Evolutionary conservation across 2,329 filamentous ascomycete species (phyloP).

Genomic region (Fusarium sp.): DNA sequence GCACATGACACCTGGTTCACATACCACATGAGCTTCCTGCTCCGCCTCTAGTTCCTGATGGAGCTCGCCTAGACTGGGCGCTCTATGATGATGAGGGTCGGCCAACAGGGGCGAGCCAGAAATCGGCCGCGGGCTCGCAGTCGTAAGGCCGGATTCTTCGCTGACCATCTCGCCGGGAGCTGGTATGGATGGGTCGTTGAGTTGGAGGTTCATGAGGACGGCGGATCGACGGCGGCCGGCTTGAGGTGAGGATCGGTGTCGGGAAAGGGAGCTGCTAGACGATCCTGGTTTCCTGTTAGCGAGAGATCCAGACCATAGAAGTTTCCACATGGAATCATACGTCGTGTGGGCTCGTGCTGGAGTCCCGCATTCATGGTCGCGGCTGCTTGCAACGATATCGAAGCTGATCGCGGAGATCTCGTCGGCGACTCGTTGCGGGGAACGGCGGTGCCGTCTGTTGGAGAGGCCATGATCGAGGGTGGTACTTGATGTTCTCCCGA

Average conservation of each 20-base stretch:
- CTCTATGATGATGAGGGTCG: constrained; percentile 69
- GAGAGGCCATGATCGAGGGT: constrained; percentile 43
- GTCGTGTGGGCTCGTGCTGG: constrained; percentile 67
- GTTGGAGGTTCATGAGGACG: constrained; percentile 74
- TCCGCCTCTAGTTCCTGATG: constrained; percentile 82
- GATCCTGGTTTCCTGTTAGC: constrained; percentile 50
- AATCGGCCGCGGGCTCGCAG: constrained; percentile 56
- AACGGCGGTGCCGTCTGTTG: constrained; percentile 38
- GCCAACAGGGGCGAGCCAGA: constrained; percentile 57
- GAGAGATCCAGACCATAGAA: neutral
- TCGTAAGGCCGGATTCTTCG: constrained; percentile 46
- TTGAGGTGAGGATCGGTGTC: constrained; percentile 55
- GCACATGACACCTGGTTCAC: constrained; percentile 41
- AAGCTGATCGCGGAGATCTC: constrained; percentile 69
- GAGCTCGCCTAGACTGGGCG: constrained; percentile 76
- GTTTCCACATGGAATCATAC: constrained; percentile 51
- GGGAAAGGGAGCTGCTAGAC: constrained; percentile 60
- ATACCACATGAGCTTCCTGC: constrained; percentile 77
- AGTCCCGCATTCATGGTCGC: constrained; percentile 80
- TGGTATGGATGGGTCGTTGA: constrained; percentile 74
- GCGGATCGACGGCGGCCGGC: constrained; percentile 69
- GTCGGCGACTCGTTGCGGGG: constrained; percentile 60
- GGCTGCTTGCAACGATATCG: constrained; percentile 76
- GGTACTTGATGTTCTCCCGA: neutral
- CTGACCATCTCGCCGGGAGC: constrained; percentile 73